These are phyloP conservation scores for Curvularia verruculosa DNA, from an alignment of 2,329 filamentous ascomycete species.

Conservation along the genomic window DNA sequence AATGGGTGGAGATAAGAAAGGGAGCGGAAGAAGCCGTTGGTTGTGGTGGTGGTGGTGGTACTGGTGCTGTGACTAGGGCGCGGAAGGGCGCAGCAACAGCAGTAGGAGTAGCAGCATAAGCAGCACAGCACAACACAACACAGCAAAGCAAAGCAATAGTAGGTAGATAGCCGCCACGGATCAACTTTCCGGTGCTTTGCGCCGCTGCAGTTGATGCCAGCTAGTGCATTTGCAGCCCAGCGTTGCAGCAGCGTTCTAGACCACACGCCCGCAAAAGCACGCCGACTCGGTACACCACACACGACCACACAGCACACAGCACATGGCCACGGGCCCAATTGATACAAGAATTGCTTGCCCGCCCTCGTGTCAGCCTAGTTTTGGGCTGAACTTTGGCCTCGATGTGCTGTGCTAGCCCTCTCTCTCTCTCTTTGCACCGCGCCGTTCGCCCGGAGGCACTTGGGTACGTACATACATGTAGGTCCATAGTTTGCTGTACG, in stretches of 20 bases:
- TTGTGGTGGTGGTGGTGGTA: too few species aligned
- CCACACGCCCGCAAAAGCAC: constrained; percentile 8
- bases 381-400: neutral
- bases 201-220: constrained; percentile 12
- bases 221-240: constrained; percentile 10
- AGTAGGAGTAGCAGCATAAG: neutral
- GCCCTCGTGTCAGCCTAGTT: neutral
- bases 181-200: constrained; percentile 11
- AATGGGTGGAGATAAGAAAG: constrained; percentile 2
- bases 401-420: too few species aligned
- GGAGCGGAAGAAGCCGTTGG: neutral
- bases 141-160: too few species aligned
- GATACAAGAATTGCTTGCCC: too few species aligned
- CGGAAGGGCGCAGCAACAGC: neutral
- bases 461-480: too few species aligned
- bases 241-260: constrained; percentile 13
- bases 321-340: too few species aligned
- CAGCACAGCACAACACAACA: too few species aligned
- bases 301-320: neutral
- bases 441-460: too few species aligned
- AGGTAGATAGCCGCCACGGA: neutral
- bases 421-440: too few species aligned
- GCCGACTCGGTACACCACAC: neutral
- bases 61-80: too few species aligned
- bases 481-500: too few species aligned